A percentile compares a stretch with the other conserved stretches of the same genome.
Evolutionary conservation across 2,329 filamentous ascomycete species (phyloP).

Genomic region (Phaeosphaeriaceae sp.): DNA sequence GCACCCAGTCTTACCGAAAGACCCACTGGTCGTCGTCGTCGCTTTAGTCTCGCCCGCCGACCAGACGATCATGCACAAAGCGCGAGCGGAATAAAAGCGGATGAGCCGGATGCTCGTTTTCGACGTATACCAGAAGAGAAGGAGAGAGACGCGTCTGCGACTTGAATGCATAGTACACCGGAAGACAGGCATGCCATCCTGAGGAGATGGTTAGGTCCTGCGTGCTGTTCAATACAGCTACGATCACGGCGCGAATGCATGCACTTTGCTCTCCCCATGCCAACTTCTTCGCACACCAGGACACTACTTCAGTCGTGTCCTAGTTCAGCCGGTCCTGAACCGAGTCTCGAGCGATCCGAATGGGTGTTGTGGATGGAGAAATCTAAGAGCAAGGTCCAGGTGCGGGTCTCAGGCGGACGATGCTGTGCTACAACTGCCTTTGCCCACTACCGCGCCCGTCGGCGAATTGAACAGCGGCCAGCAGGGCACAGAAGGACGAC

Average conservation of each 20-base stretch:
- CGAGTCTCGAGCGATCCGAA: neutral
- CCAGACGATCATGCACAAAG: conserved; percentile 26
- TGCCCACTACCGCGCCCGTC: neutral
- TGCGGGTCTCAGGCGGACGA: neutral
- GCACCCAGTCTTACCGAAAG: conserved; percentile 68
- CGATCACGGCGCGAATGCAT: neutral
- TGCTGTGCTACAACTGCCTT: neutral
- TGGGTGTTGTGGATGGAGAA: neutral
- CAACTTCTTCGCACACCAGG: too few relatives aligned
- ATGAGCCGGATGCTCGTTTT: conserved; percentile 35
- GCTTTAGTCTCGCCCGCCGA: conserved; percentile 52
- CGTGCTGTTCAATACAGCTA: neutral
- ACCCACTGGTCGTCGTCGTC: conserved; percentile 57
- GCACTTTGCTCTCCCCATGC: too few relatives aligned
- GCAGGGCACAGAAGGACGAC: neutral
- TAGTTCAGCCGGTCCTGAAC: too few relatives aligned
- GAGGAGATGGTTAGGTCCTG: neutral
- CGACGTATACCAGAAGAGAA: conserved; percentile 31
- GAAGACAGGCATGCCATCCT: neutral
- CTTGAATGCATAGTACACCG: neutral
- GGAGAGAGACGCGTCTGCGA: conserved; percentile 10
- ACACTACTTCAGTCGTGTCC: too few relatives aligned
- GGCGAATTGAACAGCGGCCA: neutral
- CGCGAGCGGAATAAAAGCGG: conserved; percentile 24
- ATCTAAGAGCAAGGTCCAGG: neutral